These are phyloP conservation scores for Xylaria venustula DNA, from an alignment of 495 filamentous ascomycete species.

Conservation along the genomic window DNA sequence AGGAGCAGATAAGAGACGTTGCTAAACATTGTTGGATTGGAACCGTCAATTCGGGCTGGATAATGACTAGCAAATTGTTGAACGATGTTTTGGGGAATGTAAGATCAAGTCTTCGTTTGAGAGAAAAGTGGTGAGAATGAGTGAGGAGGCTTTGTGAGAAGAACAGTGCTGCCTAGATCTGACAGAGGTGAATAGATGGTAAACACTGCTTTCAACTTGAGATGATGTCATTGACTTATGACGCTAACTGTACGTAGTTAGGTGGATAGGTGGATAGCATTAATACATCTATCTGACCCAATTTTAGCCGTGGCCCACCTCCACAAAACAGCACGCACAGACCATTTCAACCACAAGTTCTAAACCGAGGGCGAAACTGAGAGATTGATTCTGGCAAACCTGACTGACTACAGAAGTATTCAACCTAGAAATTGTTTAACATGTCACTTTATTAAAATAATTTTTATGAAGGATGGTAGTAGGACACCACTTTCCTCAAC, in stretches of 20 bases:
- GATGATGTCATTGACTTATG: not conserved
- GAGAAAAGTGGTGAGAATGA: not conserved
- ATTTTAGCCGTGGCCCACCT: not conserved
- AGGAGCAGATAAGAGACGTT: constrained; percentile 32
- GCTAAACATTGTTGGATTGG: constrained; percentile 18
- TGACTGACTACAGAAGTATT: too few species aligned
- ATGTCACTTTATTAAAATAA: too few species aligned
- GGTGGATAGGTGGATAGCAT: not conserved
- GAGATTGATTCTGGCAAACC: not conserved
- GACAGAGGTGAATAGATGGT: not conserved
- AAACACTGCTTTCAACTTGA: not conserved
- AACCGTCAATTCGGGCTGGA: not conserved
- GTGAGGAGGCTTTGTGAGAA: too few species aligned
- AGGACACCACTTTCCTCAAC: too few species aligned
- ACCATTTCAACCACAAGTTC: not conserved
- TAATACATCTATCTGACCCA: not conserved
- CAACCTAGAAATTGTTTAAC: too few species aligned
- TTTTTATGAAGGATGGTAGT: too few species aligned
- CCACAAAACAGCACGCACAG: not conserved
- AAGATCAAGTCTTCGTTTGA: not conserved
- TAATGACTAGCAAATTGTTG: too few species aligned
- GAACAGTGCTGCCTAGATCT: constrained; percentile 6
- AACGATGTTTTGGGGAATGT: not conserved
- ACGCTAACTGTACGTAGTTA: not conserved
- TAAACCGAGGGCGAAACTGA: not conserved